Conservation (phyloP, 2,329 filamentous ascomycete genomes). For the Falciphora oryzae region DNA sequence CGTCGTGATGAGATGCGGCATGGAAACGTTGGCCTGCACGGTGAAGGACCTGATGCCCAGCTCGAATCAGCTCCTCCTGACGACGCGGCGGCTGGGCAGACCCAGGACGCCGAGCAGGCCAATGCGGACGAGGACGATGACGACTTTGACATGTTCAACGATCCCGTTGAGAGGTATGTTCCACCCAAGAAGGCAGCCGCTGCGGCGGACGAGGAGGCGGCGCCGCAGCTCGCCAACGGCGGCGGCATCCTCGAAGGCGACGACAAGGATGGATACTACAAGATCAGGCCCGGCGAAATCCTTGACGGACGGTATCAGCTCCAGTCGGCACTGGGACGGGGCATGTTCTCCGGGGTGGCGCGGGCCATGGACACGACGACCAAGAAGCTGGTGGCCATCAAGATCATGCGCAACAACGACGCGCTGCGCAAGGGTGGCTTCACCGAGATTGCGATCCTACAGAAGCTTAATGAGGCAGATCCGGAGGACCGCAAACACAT, state of each 20-base stretch:
- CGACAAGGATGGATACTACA: conserved; percentile 94
- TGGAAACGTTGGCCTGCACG: conserved; percentile 46
- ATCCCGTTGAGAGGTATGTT: conserved; percentile 62
- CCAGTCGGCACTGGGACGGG: conserved; percentile 79
- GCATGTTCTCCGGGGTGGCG: conserved; percentile 96
- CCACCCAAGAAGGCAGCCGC: conserved; percentile 38
- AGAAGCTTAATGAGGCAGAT: conserved; percentile 80
- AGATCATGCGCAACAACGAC: conserved; percentile 96
- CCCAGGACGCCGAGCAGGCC: conserved; percentile 11
- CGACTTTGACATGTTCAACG: conserved; percentile 85
- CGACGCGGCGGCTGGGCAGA: conserved; percentile 3
- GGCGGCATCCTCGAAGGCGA: conserved; percentile 86
- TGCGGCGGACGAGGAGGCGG: conserved; percentile 25
- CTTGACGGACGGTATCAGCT: conserved; percentile 87
- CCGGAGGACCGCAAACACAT: conserved; percentile 87
- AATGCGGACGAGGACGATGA: conserved; percentile 57
- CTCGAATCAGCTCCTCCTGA: neutral
- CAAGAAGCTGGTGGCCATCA: conserved; percentile 81
- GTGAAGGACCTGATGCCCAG: conserved; percentile 26
- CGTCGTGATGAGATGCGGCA: conserved; percentile 62
- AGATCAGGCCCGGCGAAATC: conserved; percentile 85
- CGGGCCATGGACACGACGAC: conserved; percentile 73
- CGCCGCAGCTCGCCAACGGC: conserved; percentile 42
- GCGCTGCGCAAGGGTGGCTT: conserved; percentile 85
- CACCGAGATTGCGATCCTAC: conserved; percentile 89